These are phyloP conservation scores for Caulochytrium protostelioides DNA, from an alignment of 371 early-diverging fungal genomes.

Conservation along the genomic window DNA sequence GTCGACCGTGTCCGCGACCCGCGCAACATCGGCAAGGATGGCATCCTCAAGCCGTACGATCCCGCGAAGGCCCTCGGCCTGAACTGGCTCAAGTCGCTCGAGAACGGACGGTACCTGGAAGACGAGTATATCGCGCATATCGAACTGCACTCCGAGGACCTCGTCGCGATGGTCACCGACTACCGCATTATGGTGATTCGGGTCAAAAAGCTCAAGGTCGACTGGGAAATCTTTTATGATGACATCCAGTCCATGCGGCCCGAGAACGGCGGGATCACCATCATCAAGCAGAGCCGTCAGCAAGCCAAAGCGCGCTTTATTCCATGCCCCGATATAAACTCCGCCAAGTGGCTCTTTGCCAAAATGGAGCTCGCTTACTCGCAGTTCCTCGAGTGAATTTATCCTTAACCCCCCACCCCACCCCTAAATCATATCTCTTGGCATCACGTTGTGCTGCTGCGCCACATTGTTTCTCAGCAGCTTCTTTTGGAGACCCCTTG, in stretches of 20 bases:
- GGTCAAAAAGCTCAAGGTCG: constrained; percentile 12
- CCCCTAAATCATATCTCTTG: too few species aligned
- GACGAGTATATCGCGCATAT: constrained; percentile 76
- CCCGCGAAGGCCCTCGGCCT: constrained; percentile 64
- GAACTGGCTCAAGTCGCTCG: constrained; percentile 64
- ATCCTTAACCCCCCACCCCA: too few species aligned
- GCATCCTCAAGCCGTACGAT: constrained; percentile 53
- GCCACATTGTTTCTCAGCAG: too few species aligned
- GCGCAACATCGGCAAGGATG: constrained; percentile 61
- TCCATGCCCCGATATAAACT: constrained; percentile 19
- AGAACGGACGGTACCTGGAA: constrained; percentile 52
- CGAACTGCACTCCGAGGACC: constrained; percentile 22
- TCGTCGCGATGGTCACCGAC: constrained; percentile 20
- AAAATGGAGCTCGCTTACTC: too few species aligned
- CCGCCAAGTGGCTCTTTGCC: too few species aligned
- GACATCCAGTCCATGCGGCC: constrained; percentile 9
- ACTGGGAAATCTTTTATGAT: constrained; percentile 21
- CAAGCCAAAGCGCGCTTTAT: constrained; percentile 15
- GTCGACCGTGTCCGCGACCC: constrained; percentile 65
- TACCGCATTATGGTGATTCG: constrained; percentile 12
- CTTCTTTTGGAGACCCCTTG: too few species aligned
- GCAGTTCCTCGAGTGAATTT: too few species aligned
- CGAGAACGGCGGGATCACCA: constrained; percentile 13
- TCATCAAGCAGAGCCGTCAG: constrained; percentile 9
- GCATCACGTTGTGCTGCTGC: too few species aligned